Base-by-base conservation (phyloP, 176 grass and related monocot genomes). In the Thinopyrum elongatum region DNA sequence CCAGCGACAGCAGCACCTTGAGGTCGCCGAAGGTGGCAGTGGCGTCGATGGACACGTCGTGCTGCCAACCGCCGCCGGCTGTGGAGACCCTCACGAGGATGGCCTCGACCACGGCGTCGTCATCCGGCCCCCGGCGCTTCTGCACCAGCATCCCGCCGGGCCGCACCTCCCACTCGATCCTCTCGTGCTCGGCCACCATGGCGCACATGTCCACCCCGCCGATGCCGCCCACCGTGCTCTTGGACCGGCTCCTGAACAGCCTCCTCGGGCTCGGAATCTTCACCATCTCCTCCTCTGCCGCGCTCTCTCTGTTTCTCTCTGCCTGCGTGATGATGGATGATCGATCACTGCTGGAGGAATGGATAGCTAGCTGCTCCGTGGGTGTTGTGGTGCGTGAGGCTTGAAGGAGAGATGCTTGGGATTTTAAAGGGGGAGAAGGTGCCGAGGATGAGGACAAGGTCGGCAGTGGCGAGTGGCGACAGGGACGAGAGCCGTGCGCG, bases 121-220 rank as follows among this genome's bases (percentile, higher is more conserved):
- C 81, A 26, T 75, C 74, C 8, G 77, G 82, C 21, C 65, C 38
- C 29, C 30, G 78, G 39, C 92, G 78, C 86, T 97, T 97, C 90
- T 97, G 94, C 63, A 97, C 92, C 41, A 97, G 88, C 94, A 97
- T 97, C 66, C 94, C 94, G 61, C 94, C 90, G 2, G 92, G 90
- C 19, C 92, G 86, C 30, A 94, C 78, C 86, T 97, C 92, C 92
- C 92, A 97, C 78, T 89, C 88, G 69, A 88, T 92, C 83, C 82
- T 83, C 82, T 84, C 88, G 64, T 93, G 88, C 83, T 88, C 83
- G 6, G 90, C 77, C 15, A 89, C 66, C 77, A 87, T 80, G 39
- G 82, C 80, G 86, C 70, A 76, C n/a, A 74, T 89, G 77, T 84
- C 90, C 36, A 87, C 79, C 14, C 82, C 80, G 65, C 23, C 36